Percentiles rank a stretch among this genome's conserved stretches.
Evolutionary conservation across 345 rosid species (phyloP).

Genomic region (Gossypioides kirkii): DNA sequence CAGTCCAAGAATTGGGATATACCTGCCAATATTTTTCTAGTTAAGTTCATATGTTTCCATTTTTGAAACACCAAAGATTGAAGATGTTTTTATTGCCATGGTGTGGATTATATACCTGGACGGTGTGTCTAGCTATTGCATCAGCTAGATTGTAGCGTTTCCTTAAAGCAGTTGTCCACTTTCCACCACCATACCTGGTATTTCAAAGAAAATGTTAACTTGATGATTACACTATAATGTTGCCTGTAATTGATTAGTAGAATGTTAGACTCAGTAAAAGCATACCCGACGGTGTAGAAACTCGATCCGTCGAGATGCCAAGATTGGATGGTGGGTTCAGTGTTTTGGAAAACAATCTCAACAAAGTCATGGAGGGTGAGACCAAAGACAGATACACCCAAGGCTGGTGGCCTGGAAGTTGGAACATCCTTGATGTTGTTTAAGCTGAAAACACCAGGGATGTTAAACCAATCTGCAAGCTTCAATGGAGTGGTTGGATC

Average conservation of each 20-base stretch:
- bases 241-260: no score
- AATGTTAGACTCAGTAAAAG: not conserved
- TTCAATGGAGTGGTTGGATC: conserved; percentile 72
- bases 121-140: conserved; percentile 54
- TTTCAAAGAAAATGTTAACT: not conserved
- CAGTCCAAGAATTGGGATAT: conserved; percentile 60
- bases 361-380: conserved; percentile 54
- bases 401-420: conserved; percentile 21
- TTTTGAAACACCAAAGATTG: not conserved
- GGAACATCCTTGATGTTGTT: conserved; percentile 47
- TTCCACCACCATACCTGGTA: conserved; percentile 46
- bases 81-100: not conserved
- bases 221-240: not conserved
- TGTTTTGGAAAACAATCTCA: conserved; percentile 73
- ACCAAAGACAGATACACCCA: conserved; percentile 45
- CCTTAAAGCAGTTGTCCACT: conserved; percentile 46
- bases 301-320: conserved; percentile 77
- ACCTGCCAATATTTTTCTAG: conserved; percentile 34
- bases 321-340: conserved; percentile 51
- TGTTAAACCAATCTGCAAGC: conserved; percentile 74
- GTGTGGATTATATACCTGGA: conserved; percentile 38
- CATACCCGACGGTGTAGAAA: conserved; percentile 56
- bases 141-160: conserved; percentile 60
- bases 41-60: not conserved
- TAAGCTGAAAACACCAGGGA: conserved; percentile 52